Conservation (phyloP, 768 basidiomycete species). For the Cyathus striatus region DNA sequence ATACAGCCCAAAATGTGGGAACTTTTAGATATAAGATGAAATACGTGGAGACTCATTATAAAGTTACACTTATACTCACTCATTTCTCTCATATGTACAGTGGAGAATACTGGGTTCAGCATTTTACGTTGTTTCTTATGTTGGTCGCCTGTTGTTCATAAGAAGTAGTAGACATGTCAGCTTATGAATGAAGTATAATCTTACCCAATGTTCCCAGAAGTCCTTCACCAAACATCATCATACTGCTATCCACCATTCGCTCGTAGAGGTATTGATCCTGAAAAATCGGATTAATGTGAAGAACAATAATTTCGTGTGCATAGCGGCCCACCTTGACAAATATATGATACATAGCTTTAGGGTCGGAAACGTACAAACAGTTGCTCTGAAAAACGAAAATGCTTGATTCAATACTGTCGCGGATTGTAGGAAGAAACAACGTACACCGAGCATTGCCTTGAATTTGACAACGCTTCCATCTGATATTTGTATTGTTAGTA, state of each 20-base stretch:
- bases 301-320: background rate
- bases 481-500: constrained; percentile 4
- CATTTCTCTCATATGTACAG: constrained; percentile 31
- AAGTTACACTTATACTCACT: background rate
- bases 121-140: constrained; percentile 39
- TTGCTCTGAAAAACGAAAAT: constrained; percentile 14
- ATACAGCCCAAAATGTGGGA: constrained; percentile 27
- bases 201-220: constrained; percentile 14
- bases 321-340: constrained; percentile 31
- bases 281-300: background rate
- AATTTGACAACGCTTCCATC: constrained; percentile 27
- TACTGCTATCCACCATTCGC: constrained; percentile 14
- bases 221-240: constrained; percentile 15
- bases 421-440: constrained; percentile 5
- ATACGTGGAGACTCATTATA: background rate
- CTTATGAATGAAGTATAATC: background rate
- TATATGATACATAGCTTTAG: constrained; percentile 40
- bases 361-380: constrained; percentile 36
- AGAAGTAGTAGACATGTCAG: background rate
- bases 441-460: constrained; percentile 28
- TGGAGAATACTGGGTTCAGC: constrained; percentile 39
- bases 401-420: background rate
- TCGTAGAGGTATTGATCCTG: constrained; percentile 29
- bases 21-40: constrained; percentile 12
- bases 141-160: constrained; percentile 23